Evolutionary conservation across 2,329 filamentous ascomycete genomes (phyloP).

Genomic region (Phialocephala subalpina): DNA sequence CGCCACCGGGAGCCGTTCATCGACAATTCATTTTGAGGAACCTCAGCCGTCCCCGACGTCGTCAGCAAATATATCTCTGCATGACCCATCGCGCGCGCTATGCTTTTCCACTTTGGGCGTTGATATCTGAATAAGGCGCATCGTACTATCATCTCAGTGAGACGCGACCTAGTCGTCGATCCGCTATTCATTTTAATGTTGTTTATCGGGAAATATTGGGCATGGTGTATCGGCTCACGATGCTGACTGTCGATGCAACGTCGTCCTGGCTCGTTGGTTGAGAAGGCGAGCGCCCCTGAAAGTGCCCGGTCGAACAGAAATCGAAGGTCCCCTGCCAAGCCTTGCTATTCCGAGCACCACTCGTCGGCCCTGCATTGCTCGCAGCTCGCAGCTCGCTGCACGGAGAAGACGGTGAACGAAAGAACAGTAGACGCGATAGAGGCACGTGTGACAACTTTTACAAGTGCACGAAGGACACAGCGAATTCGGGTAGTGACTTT

Average conservation of each 20-base stretch:
- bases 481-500: not conserved
- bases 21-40: not conserved
- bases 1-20: not conserved
- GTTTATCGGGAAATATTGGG: slow-evolving; percentile 5
- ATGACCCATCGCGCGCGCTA: not conserved
- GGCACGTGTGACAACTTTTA: not conserved
- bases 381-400: not conserved
- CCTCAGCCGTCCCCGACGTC: not conserved
- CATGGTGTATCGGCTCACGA: slow-evolving; percentile 1
- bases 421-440: too few species aligned
- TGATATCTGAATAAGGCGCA: not conserved
- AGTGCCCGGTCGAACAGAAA: not conserved
- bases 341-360: not conserved
- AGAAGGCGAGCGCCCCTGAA: not conserved
- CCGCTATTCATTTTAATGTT: not conserved
- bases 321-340: slow-evolving; percentile 3
- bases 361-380: not conserved
- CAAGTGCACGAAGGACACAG: not conserved
- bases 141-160: not conserved
- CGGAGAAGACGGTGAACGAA: not conserved
- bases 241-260: not conserved
- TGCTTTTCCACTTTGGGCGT: not conserved
- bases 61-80: not conserved
- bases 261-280: not conserved
- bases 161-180: not conserved